phyloP scores from a whole-genome alignment of 2,329 filamentous ascomycete species.

The Fusarium aywerte region DNA sequence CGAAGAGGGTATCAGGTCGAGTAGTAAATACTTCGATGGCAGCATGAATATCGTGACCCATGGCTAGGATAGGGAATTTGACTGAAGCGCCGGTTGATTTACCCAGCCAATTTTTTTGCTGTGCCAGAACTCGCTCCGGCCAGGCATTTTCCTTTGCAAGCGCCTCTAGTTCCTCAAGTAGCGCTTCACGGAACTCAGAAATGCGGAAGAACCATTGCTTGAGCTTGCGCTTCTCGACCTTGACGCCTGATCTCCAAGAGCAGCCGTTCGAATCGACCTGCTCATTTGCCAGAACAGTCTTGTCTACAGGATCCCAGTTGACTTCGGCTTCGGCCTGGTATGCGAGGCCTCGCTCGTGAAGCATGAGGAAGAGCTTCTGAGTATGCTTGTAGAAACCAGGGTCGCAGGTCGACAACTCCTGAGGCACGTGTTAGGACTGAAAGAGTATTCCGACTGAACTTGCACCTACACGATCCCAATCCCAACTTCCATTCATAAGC shows the following conservation, averaged over 20 bases:
- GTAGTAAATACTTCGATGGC: conserved; percentile 83
- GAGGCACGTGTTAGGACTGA: conserved; percentile 19
- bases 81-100: conserved; percentile 79
- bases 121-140: conserved; percentile 83
- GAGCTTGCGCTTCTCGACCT: conserved; percentile 80
- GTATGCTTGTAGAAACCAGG: conserved; percentile 91
- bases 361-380: conserved; percentile 83
- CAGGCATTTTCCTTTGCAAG: conserved; percentile 73
- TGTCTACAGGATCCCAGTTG: conserved; percentile 91
- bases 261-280: conserved; percentile 88
- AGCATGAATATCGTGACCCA: conserved; percentile 54
- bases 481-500: conserved; percentile 82
- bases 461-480: conserved; percentile 81
- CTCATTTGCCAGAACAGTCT: conserved; percentile 90
- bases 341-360: conserved; percentile 78
- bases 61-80: conserved; percentile 71
- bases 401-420: conserved; percentile 88
- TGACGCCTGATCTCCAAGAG: conserved; percentile 88
- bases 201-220: conserved; percentile 94
- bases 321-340: conserved; percentile 86
- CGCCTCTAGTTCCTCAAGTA: conserved; percentile 76
- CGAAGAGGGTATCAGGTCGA: conserved; percentile 85
- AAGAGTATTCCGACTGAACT: too few species aligned
- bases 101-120: conserved; percentile 91
- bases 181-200: conserved; percentile 77